Evolutionary conservation across 2,329 filamentous ascomycete genomes (phyloP).

Genomic region (Fusarium multiceps): DNA sequence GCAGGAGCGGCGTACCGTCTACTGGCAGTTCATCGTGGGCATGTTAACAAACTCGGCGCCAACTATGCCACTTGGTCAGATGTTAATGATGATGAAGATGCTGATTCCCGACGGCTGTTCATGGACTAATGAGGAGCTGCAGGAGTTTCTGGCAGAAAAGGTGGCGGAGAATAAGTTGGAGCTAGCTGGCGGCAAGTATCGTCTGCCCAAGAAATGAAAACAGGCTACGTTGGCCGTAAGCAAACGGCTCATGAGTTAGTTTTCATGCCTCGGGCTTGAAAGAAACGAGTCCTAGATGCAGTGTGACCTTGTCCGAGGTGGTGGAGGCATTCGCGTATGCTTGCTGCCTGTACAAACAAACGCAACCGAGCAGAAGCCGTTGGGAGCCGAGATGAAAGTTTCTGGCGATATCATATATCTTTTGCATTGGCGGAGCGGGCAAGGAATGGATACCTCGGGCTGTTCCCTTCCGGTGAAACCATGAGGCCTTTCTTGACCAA

Average conservation of each 20-base stretch:
- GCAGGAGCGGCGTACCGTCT: slow-evolving; percentile 70
- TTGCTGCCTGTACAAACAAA: slow-evolving; percentile 19
- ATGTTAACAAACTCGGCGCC: slow-evolving; percentile 94
- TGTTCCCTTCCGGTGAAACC: slow-evolving; percentile 1
- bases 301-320: slow-evolving; percentile 27
- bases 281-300: slow-evolving; percentile 26
- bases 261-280: slow-evolving; percentile 11
- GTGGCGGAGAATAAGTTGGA: slow-evolving; percentile 78
- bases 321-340: slow-evolving; percentile 15
- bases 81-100: slow-evolving; percentile 96
- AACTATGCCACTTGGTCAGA: slow-evolving; percentile 81
- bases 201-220: slow-evolving; percentile 66
- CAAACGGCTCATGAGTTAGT: slow-evolving; percentile 4
- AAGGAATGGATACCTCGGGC: background rate
- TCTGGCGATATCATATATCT: slow-evolving; percentile 4
- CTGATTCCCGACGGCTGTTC: slow-evolving; percentile 87
- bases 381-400: background rate
- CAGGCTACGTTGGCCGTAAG: slow-evolving; percentile 4
- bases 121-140: slow-evolving; percentile 89
- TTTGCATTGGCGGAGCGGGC: background rate
- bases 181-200: slow-evolving; percentile 76
- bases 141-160: slow-evolving; percentile 82
- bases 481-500: background rate
- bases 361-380: slow-evolving; percentile 7
- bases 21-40: slow-evolving; percentile 91